These are phyloP conservation scores for Chlorella sp. DNA, from an alignment of 139 green algal genomes.

Conservation along the genomic window DNA sequence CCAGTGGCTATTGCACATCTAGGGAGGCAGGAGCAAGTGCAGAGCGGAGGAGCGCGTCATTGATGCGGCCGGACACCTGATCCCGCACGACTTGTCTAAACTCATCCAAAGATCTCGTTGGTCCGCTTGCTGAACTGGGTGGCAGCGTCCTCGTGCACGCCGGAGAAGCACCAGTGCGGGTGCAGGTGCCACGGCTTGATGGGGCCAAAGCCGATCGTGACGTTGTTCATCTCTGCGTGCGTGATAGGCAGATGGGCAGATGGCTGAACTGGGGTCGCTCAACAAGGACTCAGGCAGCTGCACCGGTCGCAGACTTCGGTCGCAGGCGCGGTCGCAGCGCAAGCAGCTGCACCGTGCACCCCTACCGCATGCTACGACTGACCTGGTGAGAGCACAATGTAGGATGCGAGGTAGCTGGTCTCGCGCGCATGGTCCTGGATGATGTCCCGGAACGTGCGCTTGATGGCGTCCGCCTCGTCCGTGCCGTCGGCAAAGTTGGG, in stretches of 20 bases:
- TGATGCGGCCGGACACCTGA: no score
- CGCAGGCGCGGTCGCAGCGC: no score
- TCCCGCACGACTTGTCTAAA: no score
- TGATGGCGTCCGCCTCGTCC: conserved; percentile 30
- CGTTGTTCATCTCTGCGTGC: conserved; percentile 15
- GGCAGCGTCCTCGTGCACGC: conserved; percentile 27
- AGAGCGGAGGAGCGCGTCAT: no score
- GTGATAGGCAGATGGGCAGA: neutral
- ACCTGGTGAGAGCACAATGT: conserved; percentile 23
- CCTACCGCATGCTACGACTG: no score
- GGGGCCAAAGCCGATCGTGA: conserved; percentile 36
- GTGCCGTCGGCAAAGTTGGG: conserved; percentile 22
- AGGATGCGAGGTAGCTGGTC: conserved; percentile 35
- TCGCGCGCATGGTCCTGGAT: conserved; percentile 38
- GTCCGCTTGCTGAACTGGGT: conserved; percentile 28
- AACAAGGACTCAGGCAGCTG: no score
- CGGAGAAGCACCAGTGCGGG: conserved; percentile 22
- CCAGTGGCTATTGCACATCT: no score
- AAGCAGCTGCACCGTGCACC: no score
- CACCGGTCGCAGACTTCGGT: no score
- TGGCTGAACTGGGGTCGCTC: neutral
- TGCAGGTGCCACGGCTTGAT: conserved; percentile 43
- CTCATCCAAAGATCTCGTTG: conserved; percentile 13
- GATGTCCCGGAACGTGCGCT: conserved; percentile 42
- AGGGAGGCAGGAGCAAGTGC: no score